Base-by-base conservation (phyloP, 2,329 filamentous ascomycete genomes). In the Neofusicoccum sp. region DNA sequence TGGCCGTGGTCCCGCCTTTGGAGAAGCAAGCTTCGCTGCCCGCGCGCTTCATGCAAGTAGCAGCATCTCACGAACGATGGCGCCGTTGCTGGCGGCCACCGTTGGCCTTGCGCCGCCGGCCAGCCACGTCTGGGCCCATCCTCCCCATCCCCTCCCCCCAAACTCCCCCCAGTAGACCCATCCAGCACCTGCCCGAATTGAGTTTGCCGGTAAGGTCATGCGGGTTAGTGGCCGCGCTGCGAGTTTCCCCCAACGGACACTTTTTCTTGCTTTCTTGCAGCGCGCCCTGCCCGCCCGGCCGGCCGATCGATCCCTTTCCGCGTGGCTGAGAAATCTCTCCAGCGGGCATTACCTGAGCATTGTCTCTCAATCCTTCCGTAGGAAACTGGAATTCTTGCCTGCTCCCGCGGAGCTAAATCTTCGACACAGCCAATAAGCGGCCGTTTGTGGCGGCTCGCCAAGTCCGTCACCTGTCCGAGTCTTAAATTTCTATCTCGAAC, bases 31-130 rank as follows among this genome's bases (percentile, higher is more conserved):
- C 22, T 56, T 56, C 39, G 37, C 36, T 56, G 52, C 52, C 52
- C 52, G 37, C 49, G 49, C 52, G 22, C 39, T 29, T 56, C 14
- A 56, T 56, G 52, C 52, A 56, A 56, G 52, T 56, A 39, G 44
- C 52, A n/a, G n/a, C 52, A 43, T 5, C 12, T 12, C 22, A 22
- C 16, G 22, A 6, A 29, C 44, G 33, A 56, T 16, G 52, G 52
- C 52, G 52, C 52, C 52, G 52, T 56, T 54, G 28, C 12, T 44
- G 29, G 7, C 33, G 39, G 49, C 14, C 49, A 54, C 39, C 52
- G 39, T 56, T 56, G 52, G 39, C 36, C 49, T 41, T 39, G 49
- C 49, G 49, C 47, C 29, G 29, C 28, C 29, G 29, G 29, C 11
- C 47, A 49, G 47, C 52, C 52, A 43, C 52, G 39, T 43, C 52